phyloP scores from a whole-genome alignment of 179 eudicot species.

The Beta macrorhiza region DNA sequence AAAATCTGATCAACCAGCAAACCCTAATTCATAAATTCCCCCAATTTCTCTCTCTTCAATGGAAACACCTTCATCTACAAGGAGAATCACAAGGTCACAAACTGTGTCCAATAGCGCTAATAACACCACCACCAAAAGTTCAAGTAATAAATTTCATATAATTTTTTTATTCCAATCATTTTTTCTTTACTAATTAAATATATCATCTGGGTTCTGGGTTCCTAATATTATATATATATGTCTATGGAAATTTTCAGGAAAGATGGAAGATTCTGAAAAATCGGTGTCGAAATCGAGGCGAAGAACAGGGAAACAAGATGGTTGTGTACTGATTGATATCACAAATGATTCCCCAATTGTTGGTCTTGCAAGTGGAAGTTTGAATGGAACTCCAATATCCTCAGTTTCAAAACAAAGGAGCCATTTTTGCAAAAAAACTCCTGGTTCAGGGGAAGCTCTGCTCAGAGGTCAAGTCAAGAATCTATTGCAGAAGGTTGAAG shows the following conservation, averaged over 20 bases:
- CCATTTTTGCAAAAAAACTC: slow-evolving; percentile 40
- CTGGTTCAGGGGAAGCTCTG: slow-evolving; percentile 89
- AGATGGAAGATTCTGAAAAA: slow-evolving; percentile 40
- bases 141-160: slow-evolving; percentile 32
- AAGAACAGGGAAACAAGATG: slow-evolving; percentile 36
- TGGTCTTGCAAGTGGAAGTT: slow-evolving; percentile 60
- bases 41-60: slow-evolving; percentile 21
- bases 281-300: slow-evolving; percentile 29
- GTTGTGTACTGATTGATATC: slow-evolving; percentile 52
- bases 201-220: neutral
- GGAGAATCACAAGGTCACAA: slow-evolving; percentile 67
- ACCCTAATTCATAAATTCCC: neutral
- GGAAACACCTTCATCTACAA: slow-evolving; percentile 66
- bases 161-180: neutral
- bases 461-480: slow-evolving; percentile 81
- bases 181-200: neutral
- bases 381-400: slow-evolving; percentile 55
- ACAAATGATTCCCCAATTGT: slow-evolving; percentile 85
- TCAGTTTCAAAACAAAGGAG: slow-evolving; percentile 42
- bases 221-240: neutral
- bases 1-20: neutral
- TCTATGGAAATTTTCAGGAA: slow-evolving; percentile 24
- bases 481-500: slow-evolving; percentile 79
- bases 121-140: slow-evolving; percentile 15
- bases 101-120: slow-evolving; percentile 14